A percentile compares a stretch with the other conserved stretches of the same genome.
Evolutionary conservation across 768 basidiomycete genomes (phyloP).

Genomic region (Phanerodontia chrysosporium): DNA sequence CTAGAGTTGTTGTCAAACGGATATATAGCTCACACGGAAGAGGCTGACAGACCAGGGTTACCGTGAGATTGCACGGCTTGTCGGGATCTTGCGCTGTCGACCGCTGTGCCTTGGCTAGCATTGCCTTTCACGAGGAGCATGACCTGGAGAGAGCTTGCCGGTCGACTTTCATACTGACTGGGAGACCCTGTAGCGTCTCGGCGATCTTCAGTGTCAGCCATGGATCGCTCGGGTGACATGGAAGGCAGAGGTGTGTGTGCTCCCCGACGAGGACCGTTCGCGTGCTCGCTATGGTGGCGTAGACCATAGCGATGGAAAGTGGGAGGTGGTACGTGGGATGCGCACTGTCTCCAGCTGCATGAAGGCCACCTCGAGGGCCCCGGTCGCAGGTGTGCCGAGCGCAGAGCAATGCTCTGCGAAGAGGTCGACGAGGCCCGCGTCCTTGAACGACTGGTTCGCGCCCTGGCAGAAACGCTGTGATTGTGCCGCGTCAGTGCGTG

Average conservation of each 20-base stretch:
- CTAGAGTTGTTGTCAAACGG: neutral
- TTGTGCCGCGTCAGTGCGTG: too few species aligned
- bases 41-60: neutral
- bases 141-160: neutral
- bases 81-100: neutral
- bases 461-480: too few species aligned
- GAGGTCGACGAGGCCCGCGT: too few species aligned
- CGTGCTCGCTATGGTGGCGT: neutral
- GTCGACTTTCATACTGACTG: neutral
- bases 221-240: conserved; percentile 1
- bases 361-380: too few species aligned
- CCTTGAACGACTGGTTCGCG: too few species aligned
- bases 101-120: neutral
- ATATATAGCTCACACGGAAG: neutral
- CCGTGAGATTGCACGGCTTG: neutral
- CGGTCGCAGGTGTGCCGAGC: too few species aligned
- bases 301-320: neutral
- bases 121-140: neutral
- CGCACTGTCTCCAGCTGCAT: too few species aligned
- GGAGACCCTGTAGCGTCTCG: conserved; percentile 10
- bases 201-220: conserved; percentile 8
- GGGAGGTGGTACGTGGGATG: too few species aligned
- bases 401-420: too few species aligned
- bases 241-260: neutral
- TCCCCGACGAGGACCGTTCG: conserved; percentile 6